phyloP scores from a whole-genome alignment of 129 eudicot genomes.

The Tagetes patula region DNA sequence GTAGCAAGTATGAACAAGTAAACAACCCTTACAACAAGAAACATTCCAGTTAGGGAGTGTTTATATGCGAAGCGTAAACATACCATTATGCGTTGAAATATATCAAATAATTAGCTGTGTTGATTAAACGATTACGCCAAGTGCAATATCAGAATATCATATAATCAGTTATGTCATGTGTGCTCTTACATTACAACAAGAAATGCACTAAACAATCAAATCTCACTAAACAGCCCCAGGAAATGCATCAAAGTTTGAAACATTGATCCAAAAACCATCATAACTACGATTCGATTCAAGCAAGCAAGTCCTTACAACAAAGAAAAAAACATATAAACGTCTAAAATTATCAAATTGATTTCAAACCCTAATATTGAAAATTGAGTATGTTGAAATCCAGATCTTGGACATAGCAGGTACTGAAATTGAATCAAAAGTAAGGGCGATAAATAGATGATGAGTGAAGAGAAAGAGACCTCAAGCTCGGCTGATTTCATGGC shows the following conservation, averaged over 20 bases:
- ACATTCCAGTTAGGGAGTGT: neutral
- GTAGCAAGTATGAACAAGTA: neutral
- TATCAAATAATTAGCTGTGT: neutral
- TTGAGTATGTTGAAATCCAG: constrained; percentile 21
- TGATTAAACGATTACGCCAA: neutral
- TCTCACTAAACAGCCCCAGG: neutral
- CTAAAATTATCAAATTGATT: neutral
- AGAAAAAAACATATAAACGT: too few relatives aligned
- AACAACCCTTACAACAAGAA: neutral
- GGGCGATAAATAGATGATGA: constrained; percentile 5
- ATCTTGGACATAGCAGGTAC: constrained; percentile 21
- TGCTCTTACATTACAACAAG: neutral
- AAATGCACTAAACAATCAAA: neutral
- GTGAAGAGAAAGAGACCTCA: constrained; percentile 50
- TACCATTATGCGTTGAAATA: neutral
- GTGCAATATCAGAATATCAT: neutral
- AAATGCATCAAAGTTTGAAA: neutral
- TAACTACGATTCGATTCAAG: neutral
- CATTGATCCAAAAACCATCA: constrained; percentile 2
- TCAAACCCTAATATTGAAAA: constrained; percentile 22
- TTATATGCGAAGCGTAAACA: neutral
- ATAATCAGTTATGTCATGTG: neutral
- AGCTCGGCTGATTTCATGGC: constrained; percentile 91
- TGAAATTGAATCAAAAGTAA: neutral
- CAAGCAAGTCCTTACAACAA: neutral